phyloP scores from a whole-genome alignment of 2,329 filamentous ascomycete genomes.

The Daldinia eschscholtzii region DNA sequence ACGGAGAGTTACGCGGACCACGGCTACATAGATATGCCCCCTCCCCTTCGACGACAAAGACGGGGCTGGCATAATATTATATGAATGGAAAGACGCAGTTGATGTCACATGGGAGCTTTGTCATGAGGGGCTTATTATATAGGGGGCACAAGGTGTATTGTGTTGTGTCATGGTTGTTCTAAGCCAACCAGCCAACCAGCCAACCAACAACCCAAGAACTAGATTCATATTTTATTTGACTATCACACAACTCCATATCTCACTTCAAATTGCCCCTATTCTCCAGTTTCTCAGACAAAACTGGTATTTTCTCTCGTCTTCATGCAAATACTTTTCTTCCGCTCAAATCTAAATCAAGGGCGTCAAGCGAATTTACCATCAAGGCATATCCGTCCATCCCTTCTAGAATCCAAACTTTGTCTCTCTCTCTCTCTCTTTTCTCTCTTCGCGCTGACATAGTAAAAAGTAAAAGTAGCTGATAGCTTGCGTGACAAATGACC shows the following conservation, averaged over 20 bases:
- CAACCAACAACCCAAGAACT: conserved; percentile 19
- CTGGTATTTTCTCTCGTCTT: background rate
- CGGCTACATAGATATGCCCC: conserved; percentile 27
- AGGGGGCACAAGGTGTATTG: conserved; percentile 14
- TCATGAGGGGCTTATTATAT: conserved; percentile 18
- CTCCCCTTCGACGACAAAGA: conserved; percentile 3
- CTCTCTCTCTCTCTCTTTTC: background rate
- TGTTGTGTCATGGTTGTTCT: background rate
- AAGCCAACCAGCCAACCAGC: conserved; percentile 12
- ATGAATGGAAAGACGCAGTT: conserved; percentile 29
- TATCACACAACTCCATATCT: conserved; percentile 28
- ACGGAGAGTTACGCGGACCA: conserved; percentile 21
- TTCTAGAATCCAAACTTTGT: background rate
- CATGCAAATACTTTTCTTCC: conserved; percentile 4
- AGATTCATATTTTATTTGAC: conserved; percentile 31
- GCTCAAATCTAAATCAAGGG: conserved; percentile 9
- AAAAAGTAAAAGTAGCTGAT: conserved; percentile 26
- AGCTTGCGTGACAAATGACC: conserved; percentile 25
- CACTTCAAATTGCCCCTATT: conserved; percentile 7
- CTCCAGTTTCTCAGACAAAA: conserved; percentile 7
- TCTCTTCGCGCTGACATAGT: background rate
- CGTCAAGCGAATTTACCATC: conserved; percentile 39
- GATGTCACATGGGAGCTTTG: conserved; percentile 7
- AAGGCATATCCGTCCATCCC: conserved; percentile 37
- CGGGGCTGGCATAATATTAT: conserved; percentile 28